Conservation (phyloP, 495 filamentous ascomycete species). For the Penicillium manginii region DNA sequence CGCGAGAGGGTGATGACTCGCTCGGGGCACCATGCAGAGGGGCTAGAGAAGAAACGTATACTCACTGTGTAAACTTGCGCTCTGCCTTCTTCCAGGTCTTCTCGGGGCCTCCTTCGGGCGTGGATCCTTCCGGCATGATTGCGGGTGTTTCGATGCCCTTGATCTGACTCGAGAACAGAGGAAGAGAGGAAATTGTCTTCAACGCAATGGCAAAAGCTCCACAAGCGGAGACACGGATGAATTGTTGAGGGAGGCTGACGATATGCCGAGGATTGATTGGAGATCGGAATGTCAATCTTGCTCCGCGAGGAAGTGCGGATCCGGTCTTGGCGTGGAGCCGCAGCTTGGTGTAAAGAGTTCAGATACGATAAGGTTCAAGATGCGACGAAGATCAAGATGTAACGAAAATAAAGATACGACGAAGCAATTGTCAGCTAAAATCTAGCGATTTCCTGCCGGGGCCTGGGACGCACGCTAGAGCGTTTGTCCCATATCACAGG, state of each 20-base stretch:
- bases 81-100: constrained; percentile 45
- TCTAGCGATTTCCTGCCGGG: too few relatives aligned
- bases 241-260: constrained; percentile 6
- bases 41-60: constrained; percentile 4
- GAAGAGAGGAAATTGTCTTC: background rate
- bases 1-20: background rate
- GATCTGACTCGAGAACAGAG: background rate
- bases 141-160: background rate
- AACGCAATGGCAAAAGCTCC: too few relatives aligned
- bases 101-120: constrained; percentile 25
- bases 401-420: too few relatives aligned
- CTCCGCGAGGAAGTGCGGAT: constrained; percentile 27
- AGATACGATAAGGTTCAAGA: too few relatives aligned
- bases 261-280: constrained; percentile 27
- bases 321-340: constrained; percentile 39
- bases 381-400: too few relatives aligned
- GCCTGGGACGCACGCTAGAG: too few relatives aligned
- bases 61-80: constrained; percentile 46
- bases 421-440: too few relatives aligned
- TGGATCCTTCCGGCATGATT: constrained; percentile 23
- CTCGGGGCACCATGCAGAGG: background rate
- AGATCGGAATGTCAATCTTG: constrained; percentile 23
- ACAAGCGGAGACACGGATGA: background rate
- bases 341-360: background rate
- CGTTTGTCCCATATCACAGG: too few relatives aligned